Evolutionary conservation across 1,284 basidiomycete species (phyloP).

Genomic region (Ceratobasidium sp.): DNA sequence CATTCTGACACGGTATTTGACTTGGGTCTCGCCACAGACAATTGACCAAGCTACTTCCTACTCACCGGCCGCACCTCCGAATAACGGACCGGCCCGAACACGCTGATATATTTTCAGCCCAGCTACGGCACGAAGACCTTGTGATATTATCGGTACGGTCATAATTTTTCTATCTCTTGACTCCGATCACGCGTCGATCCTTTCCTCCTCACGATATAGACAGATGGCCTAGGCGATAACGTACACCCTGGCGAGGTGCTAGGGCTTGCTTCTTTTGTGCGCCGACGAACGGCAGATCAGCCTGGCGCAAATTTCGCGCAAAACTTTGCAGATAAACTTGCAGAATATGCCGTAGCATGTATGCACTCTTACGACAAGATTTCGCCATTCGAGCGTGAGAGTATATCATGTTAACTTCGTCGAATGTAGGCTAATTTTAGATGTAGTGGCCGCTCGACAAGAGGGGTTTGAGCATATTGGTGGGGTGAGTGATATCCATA

Average conservation of each 20-base stretch:
- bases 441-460: conserved; percentile 57
- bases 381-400: conserved; percentile 75
- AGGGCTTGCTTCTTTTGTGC: conserved; percentile 68
- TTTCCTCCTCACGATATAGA: conserved; percentile 57
- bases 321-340: conserved; percentile 70
- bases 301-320: conserved; percentile 58
- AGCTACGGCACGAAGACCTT: conserved; percentile 74
- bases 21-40: conserved; percentile 57
- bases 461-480: conserved; percentile 69
- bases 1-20: conserved; percentile 40
- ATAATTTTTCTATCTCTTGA: conserved; percentile 43
- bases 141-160: conserved; percentile 67
- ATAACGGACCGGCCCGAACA: conserved; percentile 63
- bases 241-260: conserved; percentile 76
- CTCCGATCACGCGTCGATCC: background rate
- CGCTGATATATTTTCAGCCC: conserved; percentile 68
- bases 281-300: conserved; percentile 51
- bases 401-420: background rate
- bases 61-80: conserved; percentile 44
- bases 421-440: background rate
- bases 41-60: conserved; percentile 67
- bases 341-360: conserved; percentile 70
- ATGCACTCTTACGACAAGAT: conserved; percentile 67
- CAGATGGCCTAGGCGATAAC: conserved; percentile 88
- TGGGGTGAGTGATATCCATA: conserved; percentile 60